Evolutionary conservation across 2,329 filamentous ascomycete species (phyloP).

Genomic region (Xylaria multiplex): DNA sequence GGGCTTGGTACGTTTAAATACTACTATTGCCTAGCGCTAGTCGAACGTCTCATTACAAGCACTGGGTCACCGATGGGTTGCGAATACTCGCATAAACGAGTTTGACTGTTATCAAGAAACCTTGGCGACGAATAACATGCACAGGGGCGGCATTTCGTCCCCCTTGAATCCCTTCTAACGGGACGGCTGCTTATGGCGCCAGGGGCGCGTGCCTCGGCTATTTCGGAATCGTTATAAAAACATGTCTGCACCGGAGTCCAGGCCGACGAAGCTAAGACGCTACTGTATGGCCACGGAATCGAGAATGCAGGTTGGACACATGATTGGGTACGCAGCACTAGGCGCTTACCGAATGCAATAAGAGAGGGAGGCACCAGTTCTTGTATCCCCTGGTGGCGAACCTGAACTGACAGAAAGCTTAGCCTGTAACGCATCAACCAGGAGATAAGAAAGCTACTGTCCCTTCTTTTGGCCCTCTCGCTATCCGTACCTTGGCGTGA

Average conservation of each 20-base stretch:
- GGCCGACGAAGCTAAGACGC: slow-evolving; percentile 30
- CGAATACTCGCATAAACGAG: slow-evolving; percentile 24
- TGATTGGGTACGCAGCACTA: slow-evolving; percentile 32
- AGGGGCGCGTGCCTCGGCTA: slow-evolving; percentile 33
- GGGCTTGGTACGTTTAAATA: background rate
- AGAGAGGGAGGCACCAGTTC: slow-evolving; percentile 10
- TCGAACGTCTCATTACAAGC: slow-evolving; percentile 7
- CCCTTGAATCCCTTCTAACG: slow-evolving; percentile 16
- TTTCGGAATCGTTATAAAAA: slow-evolving; percentile 30
- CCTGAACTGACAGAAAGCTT: slow-evolving; percentile 24
- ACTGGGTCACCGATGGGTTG: slow-evolving; percentile 18
- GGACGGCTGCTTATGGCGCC: slow-evolving; percentile 32
- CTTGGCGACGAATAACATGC: slow-evolving; percentile 27
- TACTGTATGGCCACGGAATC: slow-evolving; percentile 27
- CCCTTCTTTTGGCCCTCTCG: background rate
- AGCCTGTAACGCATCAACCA: slow-evolving; percentile 14
- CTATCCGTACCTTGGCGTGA: slow-evolving; percentile 2
- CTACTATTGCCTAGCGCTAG: slow-evolving; percentile 13
- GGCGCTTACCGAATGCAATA: slow-evolving; percentile 29
- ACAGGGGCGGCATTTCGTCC: slow-evolving; percentile 26
- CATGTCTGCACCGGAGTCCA: slow-evolving; percentile 26
- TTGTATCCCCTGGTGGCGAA: slow-evolving; percentile 13
- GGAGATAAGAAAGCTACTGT: slow-evolving; percentile 21
- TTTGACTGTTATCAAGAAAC: slow-evolving; percentile 12
- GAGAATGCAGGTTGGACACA: slow-evolving; percentile 6